These are phyloP conservation scores for Phytopythium ostracodes DNA, from an alignment of 352 stramenopile genomes.

Conservation along the genomic window DNA sequence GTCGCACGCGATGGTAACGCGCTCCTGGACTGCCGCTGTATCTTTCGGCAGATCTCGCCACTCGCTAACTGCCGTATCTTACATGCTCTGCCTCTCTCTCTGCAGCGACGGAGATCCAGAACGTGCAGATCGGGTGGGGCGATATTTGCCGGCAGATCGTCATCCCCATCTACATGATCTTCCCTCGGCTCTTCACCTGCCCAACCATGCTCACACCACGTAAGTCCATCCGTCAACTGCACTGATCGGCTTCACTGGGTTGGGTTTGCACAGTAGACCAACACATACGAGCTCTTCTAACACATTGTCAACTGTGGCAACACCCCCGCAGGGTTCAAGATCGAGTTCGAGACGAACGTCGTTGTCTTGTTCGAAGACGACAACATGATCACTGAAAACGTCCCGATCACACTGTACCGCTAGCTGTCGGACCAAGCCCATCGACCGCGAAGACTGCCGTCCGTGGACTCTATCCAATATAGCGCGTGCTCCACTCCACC, in stretches of 20 bases:
- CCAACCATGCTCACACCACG: constrained; percentile 84
- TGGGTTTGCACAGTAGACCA: no score
- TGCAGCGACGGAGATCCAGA: constrained; percentile 92
- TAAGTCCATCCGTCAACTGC: constrained; percentile 14
- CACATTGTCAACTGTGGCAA: background rate
- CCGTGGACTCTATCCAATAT: background rate
- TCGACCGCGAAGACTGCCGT: background rate
- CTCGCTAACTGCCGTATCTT: no score
- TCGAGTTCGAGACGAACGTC: constrained; percentile 93
- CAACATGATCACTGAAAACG: constrained; percentile 90
- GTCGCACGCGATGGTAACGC: constrained; percentile 71
- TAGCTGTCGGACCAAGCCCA: constrained; percentile 16
- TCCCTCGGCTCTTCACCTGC: constrained; percentile 90
- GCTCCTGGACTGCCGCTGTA: no score
- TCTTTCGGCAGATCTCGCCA: no score
- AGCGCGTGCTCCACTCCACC: background rate
- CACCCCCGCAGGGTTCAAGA: constrained; percentile 72
- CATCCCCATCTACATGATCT: constrained; percentile 95
- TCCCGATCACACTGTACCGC: constrained; percentile 83
- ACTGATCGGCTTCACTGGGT: no score
- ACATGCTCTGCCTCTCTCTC: no score
- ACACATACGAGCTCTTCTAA: background rate
- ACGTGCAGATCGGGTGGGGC: constrained; percentile 91
- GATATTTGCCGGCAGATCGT: constrained; percentile 86
- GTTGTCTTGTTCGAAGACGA: constrained; percentile 90